Evolutionary conservation across 2,329 filamentous ascomycete species (phyloP), one percentile per base, ranked within the genome.

Genomic region (Massarina eburnea): DNA sequence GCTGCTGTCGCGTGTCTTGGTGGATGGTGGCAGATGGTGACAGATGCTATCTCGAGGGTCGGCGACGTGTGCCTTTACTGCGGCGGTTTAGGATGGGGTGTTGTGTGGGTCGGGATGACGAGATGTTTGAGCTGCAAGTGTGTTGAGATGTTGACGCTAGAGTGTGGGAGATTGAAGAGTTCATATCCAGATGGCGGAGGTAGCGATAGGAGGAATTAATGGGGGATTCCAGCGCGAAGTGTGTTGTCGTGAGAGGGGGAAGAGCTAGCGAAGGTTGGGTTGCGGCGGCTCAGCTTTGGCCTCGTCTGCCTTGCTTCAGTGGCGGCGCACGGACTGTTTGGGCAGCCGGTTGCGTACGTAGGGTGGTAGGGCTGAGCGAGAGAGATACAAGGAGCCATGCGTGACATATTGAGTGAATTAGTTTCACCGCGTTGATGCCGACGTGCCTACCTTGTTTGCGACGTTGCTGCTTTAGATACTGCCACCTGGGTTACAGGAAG

Each of bases 161-260:
- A 55, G 51, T 39, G 54, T 40, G 50, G 43, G 54, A 46, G 54
- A 47, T 59, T 63, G 61, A 50, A 62, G 59, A 52, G 57, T 57
- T 62, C 66, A 69, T 69, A 48, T 67, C 66, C 63, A 66, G 60
- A 48, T 49, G 45, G 46, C 53, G 44, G 39, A 52, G 40, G 48
- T 58, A 58, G 46, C 52, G 55, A 56, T 55, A 50, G 54, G 19
- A 19, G 30, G 18, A 26, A 20, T 5, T 8, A 24, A 9, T 38
- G 17, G 20, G 22, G 17, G 15, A 34, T 18, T 38, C 20, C 18
- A 18, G 17, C 18, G 17, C 19, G 42, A 32, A 30, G 30, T 8
- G 33, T n/a, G 34, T 8, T 7, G 22, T 21, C 18, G 27, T 33
- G 35, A 38, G 42, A 18, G 42, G 21, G 10, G 21, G 18, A 21